These are phyloP conservation scores for Halenospora varia DNA, from an alignment of 495 filamentous ascomycete genomes.

Conservation along the genomic window DNA sequence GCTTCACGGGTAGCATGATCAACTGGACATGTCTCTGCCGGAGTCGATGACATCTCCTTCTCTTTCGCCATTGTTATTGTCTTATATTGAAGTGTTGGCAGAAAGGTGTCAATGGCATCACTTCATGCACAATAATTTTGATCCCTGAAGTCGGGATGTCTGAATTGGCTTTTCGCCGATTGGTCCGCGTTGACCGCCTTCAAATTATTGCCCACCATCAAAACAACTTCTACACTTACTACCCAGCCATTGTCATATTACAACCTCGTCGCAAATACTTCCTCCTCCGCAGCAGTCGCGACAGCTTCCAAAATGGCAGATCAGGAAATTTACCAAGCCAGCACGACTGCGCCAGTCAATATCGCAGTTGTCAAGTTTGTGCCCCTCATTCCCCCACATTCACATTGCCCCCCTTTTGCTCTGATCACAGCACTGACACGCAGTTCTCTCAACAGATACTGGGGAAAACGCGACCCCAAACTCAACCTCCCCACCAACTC, in stretches of 20 bases:
- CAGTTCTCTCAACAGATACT: conserved; percentile 70
- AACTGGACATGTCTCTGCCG: conserved; percentile 66
- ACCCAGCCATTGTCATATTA: neutral
- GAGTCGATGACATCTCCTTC: conserved; percentile 5
- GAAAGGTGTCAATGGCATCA: conserved; percentile 3
- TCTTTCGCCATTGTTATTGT: conserved; percentile 21
- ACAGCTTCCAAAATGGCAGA: conserved; percentile 39
- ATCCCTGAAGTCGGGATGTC: conserved; percentile 1
- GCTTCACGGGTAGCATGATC: conserved; percentile 80
- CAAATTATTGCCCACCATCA: conserved; percentile 2
- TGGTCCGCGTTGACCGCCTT: conserved; percentile 23
- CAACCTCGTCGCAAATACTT: neutral
- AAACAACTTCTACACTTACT: neutral
- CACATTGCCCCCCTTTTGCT: conserved; percentile 87
- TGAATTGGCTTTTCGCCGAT: conserved; percentile 10
- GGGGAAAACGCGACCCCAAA: conserved; percentile 90
- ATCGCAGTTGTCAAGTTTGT: conserved; percentile 96
- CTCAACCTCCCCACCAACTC: conserved; percentile 97
- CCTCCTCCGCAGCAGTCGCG: neutral
- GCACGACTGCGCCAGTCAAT: conserved; percentile 95
- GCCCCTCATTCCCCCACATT: conserved; percentile 12
- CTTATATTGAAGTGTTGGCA: neutral
- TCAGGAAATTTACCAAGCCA: conserved; percentile 72
- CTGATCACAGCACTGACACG: too few species aligned
- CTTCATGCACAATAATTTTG: conserved; percentile 8